These are phyloP conservation scores for Macaranga tanarius DNA, from an alignment of 441 rosid species.

Conservation along the genomic window DNA sequence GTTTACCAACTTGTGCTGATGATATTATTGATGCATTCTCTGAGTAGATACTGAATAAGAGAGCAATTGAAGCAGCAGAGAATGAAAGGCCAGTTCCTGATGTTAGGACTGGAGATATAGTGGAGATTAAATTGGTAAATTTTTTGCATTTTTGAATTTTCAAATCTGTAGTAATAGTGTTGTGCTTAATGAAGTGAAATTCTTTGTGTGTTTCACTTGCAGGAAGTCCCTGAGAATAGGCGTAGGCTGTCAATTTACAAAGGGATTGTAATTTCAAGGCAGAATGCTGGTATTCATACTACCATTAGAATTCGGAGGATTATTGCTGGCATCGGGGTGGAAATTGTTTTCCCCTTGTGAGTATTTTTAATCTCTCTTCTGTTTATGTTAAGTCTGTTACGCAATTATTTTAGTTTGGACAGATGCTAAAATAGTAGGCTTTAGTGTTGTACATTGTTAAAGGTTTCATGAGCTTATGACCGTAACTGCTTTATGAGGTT, in stretches of 20 bases:
- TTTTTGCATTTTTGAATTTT: constrained; percentile 8
- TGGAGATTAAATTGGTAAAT: constrained; percentile 69
- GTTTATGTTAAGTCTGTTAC: background rate
- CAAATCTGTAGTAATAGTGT: background rate
- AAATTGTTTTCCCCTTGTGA: constrained; percentile 89
- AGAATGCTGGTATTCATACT: constrained; percentile 87
- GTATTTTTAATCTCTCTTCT: constrained; percentile 27
- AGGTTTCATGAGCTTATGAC: background rate
- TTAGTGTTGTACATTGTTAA: background rate
- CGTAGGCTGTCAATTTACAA: constrained; percentile 75
- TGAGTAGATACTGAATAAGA: constrained; percentile 67
- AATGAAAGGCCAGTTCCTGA: constrained; percentile 67
- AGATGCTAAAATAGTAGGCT: background rate
- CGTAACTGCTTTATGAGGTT: too few relatives aligned
- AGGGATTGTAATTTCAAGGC: constrained; percentile 83
- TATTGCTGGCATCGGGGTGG: constrained; percentile 81
- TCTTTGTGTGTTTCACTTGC: constrained; percentile 26
- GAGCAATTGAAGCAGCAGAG: constrained; percentile 66
- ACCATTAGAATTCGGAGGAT: constrained; percentile 83
- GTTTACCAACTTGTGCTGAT: background rate
- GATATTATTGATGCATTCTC: background rate
- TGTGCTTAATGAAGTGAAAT: background rate
- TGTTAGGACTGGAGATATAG: constrained; percentile 72
- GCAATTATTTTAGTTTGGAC: background rate
- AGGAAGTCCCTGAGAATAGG: constrained; percentile 80